These are phyloP conservation scores for Geum urbanum DNA, from an alignment of 306 rosid genomes.

Conservation along the genomic window DNA sequence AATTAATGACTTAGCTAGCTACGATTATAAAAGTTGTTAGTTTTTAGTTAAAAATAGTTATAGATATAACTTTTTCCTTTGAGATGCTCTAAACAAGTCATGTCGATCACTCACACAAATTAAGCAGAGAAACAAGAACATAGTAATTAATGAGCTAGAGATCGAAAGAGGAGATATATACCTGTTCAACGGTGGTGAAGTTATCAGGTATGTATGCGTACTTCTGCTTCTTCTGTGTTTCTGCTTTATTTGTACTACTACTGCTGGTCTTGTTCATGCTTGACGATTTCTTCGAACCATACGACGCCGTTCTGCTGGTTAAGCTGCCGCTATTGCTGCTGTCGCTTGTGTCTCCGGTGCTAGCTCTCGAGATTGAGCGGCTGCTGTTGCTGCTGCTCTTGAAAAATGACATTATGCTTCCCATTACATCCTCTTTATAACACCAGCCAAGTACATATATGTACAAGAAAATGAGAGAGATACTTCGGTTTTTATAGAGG, in stretches of 20 bases:
- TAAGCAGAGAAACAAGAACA: background rate
- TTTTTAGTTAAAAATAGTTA: no score
- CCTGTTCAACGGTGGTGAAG: constrained; percentile 63
- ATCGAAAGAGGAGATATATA: constrained; percentile 18
- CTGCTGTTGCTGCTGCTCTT: background rate
- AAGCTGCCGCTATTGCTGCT: background rate
- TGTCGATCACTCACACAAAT: no score
- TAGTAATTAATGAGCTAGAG: background rate
- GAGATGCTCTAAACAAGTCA: no score
- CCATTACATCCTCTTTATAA: constrained; percentile 36
- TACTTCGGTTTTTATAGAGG: background rate
- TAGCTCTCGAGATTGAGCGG: background rate
- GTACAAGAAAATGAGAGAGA: background rate
- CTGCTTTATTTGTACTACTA: constrained; percentile 7
- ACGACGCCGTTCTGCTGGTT: background rate
- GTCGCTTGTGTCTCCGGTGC: background rate
- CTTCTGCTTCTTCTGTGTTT: constrained; percentile 42
- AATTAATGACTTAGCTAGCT: background rate
- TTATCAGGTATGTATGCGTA: constrained; percentile 54
- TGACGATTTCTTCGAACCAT: background rate
- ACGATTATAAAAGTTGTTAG: no score
- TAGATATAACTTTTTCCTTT: no score
- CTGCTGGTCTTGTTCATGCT: background rate
- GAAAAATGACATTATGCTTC: constrained; percentile 27
- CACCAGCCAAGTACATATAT: background rate